Conservation (phyloP, 2,329 filamentous ascomycete species). For the Colletotrichum plurivorum region DNA sequence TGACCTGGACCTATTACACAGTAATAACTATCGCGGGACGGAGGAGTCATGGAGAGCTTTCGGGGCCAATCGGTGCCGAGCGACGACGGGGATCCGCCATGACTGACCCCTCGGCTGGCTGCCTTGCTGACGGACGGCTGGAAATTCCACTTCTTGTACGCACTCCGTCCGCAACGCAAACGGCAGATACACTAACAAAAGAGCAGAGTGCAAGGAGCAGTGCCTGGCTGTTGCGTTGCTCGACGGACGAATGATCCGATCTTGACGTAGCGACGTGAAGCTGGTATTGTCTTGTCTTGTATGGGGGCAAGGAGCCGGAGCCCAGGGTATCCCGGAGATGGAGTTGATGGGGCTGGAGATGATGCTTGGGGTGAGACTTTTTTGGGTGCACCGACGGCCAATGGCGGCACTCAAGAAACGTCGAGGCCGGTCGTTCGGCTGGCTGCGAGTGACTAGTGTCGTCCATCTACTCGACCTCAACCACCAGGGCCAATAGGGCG, state of each 20-base stretch:
- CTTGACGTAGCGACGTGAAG: slow-evolving; percentile 33
- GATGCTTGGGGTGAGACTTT: slow-evolving; percentile 21
- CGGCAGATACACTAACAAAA: neutral
- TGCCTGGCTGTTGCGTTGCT: neutral
- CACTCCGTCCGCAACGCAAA: neutral
- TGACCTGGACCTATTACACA: slow-evolving; percentile 4
- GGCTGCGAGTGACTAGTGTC: slow-evolving; percentile 37
- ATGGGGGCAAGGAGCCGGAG: slow-evolving; percentile 24
- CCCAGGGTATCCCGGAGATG: slow-evolving; percentile 13
- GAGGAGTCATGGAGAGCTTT: neutral
- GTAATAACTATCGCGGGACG: neutral
- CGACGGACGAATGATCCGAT: slow-evolving; percentile 3
- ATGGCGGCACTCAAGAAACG: slow-evolving; percentile 23
- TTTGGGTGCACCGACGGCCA: slow-evolving; percentile 16
- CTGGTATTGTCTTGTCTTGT: slow-evolving; percentile 27
- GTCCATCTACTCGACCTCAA: slow-evolving; percentile 31
- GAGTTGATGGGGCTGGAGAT: slow-evolving; percentile 26
- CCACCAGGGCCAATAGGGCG: slow-evolving; percentile 34
- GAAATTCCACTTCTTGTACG: neutral
- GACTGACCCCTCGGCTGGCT: slow-evolving; percentile 3
- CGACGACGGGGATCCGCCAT: slow-evolving; percentile 3
- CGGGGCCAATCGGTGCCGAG: slow-evolving; percentile 24
- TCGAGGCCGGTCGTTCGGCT: slow-evolving; percentile 33
- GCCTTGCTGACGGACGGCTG: slow-evolving; percentile 11
- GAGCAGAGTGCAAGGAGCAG: neutral